Conservation (phyloP, 805 yeast genomes). For the Saccharomyces eubayanus region DNA sequence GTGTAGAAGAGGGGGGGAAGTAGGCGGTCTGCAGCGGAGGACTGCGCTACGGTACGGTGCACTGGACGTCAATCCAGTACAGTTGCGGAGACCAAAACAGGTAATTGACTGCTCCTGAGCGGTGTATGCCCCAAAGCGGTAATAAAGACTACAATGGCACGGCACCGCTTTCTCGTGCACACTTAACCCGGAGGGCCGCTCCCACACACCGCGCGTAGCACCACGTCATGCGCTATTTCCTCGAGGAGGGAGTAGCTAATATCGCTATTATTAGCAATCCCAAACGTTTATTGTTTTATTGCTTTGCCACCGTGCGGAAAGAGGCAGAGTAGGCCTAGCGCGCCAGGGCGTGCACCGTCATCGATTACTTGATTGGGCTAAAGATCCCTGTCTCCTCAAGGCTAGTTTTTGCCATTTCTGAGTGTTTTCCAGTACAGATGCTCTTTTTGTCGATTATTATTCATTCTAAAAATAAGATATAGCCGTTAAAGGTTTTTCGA, state of each 20-base stretch:
- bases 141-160: not conserved
- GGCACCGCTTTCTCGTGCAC: not conserved
- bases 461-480: not conserved
- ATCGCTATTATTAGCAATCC: not conserved
- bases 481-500: not conserved
- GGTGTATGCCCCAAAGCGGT: not conserved
- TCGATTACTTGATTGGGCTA: not conserved
- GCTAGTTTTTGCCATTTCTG: not conserved
- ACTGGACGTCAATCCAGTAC: not conserved
- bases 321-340: not conserved
- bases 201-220: not conserved
- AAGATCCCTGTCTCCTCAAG: not conserved
- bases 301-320: not conserved
- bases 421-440: not conserved
- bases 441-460: not conserved
- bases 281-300: not conserved
- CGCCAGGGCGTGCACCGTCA: not conserved
- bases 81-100: not conserved
- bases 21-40: no score
- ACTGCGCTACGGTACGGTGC: not conserved
- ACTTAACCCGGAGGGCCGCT: not conserved
- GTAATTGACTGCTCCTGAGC: not conserved
- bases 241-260: not conserved
- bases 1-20: not conserved
- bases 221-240: not conserved